A percentile compares a stretch with the other conserved stretches of the same genome.
Conservation (phyloP, 805 yeast species). For the Spathaspora girioi region DNA sequence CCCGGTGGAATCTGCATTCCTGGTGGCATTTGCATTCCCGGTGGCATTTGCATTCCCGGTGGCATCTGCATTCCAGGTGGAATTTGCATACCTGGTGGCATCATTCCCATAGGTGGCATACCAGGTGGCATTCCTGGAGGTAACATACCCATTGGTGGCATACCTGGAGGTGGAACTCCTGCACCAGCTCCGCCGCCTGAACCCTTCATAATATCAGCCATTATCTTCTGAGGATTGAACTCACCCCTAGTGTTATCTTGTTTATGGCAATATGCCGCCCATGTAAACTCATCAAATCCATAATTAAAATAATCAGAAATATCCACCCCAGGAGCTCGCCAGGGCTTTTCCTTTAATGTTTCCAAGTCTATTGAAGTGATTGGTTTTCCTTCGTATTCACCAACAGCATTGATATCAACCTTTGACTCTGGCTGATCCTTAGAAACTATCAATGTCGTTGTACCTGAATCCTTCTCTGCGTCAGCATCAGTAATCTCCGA, state of each 20-base stretch:
- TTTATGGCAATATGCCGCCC: constrained; percentile 89
- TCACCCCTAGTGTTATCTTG: constrained; percentile 80
- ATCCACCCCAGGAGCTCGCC: constrained; percentile 98
- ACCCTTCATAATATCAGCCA: constrained; percentile 52
- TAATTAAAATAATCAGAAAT: constrained; percentile 91
- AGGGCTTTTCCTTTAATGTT: constrained; percentile 87
- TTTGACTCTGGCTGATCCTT: constrained; percentile 40
- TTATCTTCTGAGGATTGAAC: constrained; percentile 76
- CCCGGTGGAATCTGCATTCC: constrained; percentile 9
- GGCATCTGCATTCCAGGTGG: constrained; percentile 16
- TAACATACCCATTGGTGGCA: constrained; percentile 13
- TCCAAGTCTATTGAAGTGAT: constrained; percentile 77
- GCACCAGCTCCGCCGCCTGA: constrained; percentile 17
- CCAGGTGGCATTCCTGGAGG: constrained; percentile 16
- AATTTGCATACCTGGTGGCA: constrained; percentile 16
- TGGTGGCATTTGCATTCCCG: constrained; percentile 19
- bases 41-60: constrained; percentile 14
- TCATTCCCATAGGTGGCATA: constrained; percentile 15
- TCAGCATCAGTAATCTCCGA: constrained; percentile 12
- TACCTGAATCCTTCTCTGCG: constrained; percentile 15
- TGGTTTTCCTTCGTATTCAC: constrained; percentile 75
- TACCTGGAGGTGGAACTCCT: constrained; percentile 11
- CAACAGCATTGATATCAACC: constrained; percentile 67
- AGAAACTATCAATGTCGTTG: constrained; percentile 34
- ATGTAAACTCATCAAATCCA: constrained; percentile 94